Percentiles rank a stretch among this genome's conserved stretches.
Evolutionary conservation across 192 early-diverging fungal genomes (phyloP).

Genomic region (Coemansia sp.): DNA sequence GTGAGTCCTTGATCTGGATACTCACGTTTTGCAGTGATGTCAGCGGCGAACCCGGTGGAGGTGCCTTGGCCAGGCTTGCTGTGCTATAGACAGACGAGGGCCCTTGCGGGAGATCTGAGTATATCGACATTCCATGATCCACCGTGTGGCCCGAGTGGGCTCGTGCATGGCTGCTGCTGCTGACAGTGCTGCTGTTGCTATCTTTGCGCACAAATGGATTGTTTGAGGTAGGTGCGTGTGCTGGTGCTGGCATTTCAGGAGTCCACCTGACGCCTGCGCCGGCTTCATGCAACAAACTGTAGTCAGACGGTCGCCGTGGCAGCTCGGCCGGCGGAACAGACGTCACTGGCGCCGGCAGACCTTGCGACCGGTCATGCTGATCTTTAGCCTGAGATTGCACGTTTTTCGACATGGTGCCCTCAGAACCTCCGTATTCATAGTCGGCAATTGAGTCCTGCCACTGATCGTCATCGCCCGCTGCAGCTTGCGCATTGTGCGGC

Average conservation of each 20-base stretch:
- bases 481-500: background rate
- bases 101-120: conserved; percentile 3
- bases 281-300: conserved; percentile 18
- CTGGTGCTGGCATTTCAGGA: background rate
- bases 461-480: conserved; percentile 3
- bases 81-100: conserved; percentile 7
- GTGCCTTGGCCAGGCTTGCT: background rate
- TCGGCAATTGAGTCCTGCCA: conserved; percentile 23
- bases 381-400: background rate
- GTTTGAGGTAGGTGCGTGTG: background rate
- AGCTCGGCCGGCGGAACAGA: background rate
- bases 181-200: conserved; percentile 7
- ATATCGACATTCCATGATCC: background rate
- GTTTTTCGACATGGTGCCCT: background rate
- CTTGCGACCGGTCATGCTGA: background rate
- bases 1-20: conserved; percentile 58
- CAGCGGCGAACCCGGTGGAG: conserved; percentile 29
- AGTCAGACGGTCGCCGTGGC: conserved; percentile 12
- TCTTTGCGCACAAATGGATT: conserved; percentile 1
- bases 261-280: conserved; percentile 22
- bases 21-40: conserved; percentile 50
- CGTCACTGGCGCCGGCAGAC: background rate
- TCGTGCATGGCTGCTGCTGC: conserved; percentile 1
- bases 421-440: conserved; percentile 32
- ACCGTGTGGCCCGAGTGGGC: background rate